Base-by-base conservation (phyloP, 148 eudicot species). In the Rhododendron ferrugineum region DNA sequence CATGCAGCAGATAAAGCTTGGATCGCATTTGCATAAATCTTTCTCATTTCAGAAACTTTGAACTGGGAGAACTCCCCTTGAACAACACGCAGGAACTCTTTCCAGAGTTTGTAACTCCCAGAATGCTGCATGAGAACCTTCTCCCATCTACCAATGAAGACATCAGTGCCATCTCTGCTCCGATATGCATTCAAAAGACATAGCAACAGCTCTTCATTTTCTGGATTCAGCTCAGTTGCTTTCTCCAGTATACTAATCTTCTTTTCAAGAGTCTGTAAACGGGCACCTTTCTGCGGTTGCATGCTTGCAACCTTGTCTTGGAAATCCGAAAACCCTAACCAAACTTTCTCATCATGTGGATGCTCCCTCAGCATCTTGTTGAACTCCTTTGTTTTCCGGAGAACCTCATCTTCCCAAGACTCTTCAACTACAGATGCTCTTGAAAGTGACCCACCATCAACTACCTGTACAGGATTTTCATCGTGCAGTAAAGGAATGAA, bases 161-260 rank as follows among this genome's bases (percentile, higher is more conserved):
- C 85, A 88, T 95, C 96, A 23, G 88, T 86, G 87, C 91, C 89
- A 86, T 95, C 98, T 86, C 96, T 92, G 42, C 85, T 90, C 66
- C 88, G 96, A 88, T 95, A 95, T 85, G 99, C 92, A 80, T 91
- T 92, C 89, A 95, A 83, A 86, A 97, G 95, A 87, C 83, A 84
- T 47, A 95, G 89, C 81, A 95, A 79, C 84, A 97, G 86, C 72
- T 97, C 95, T 90, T 95, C 99, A 85, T 92, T 93, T 50, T 94
- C 96, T 3, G 95, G 93, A 87, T 95, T 97, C 73, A 95, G 92
- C 89, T 97, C 98, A 82, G 84, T 80, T 42, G 99, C 99, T 91
- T 97, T 97, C 90, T 97, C 98, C 89, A 97, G 88, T 87, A 97
- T 94, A 88, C 99, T 97, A 84, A 97, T 94, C 87, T 97, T 97